Percentiles rank a stretch among this genome's conserved stretches.
Evolutionary conservation across 345 rosid genomes (phyloP).

Genomic region (Gossypium turneri): DNA sequence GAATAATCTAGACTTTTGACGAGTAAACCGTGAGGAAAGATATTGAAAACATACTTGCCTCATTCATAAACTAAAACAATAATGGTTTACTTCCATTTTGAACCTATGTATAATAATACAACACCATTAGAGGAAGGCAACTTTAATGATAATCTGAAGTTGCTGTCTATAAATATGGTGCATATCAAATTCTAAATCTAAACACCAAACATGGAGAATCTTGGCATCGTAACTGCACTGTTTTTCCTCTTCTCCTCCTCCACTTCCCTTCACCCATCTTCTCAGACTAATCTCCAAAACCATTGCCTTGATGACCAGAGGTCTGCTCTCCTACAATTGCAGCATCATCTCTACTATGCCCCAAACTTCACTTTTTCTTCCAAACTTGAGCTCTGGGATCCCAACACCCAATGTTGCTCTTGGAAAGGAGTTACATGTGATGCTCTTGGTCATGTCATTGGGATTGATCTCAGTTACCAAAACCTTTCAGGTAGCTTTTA

Average conservation of each 20-base stretch:
- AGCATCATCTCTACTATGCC: neutral
- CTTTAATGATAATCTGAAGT: neutral
- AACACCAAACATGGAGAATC: too few species aligned
- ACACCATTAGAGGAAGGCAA: too few species aligned
- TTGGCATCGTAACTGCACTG: neutral
- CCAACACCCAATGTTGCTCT: neutral
- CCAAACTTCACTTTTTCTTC: neutral
- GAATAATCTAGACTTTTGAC: too few species aligned
- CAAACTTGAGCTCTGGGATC: neutral
- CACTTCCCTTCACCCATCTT: neutral
- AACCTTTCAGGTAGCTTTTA: neutral
- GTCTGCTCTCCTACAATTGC: neutral
- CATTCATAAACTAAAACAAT: too few species aligned
- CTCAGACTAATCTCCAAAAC: neutral
- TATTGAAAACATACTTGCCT: too few species aligned
- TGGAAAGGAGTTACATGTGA: neutral
- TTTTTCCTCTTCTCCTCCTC: neutral
- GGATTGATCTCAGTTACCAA: neutral
- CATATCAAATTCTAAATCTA: neutral
- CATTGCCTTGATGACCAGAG: neutral
- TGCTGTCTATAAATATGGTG: neutral
- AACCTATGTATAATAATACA: too few species aligned
- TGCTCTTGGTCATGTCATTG: neutral
- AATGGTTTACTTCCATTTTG: too few species aligned
- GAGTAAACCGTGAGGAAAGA: too few species aligned